Evolutionary conservation across 2,329 filamentous ascomycete genomes (phyloP).

Genomic region (Alternaria tenuissima): DNA sequence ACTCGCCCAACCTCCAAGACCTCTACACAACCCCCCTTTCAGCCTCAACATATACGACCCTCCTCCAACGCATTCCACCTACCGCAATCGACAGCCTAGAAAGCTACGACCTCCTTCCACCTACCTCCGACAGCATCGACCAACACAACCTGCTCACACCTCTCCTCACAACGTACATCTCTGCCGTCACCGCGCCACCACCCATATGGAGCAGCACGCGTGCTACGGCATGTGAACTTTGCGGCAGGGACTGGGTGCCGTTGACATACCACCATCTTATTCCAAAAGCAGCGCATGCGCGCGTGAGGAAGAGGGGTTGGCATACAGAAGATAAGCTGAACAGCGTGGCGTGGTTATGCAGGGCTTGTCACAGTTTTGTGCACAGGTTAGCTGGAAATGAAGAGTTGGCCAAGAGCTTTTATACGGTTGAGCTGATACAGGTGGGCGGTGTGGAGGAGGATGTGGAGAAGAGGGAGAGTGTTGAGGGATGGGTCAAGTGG

Average conservation of each 20-base stretch:
- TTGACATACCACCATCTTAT: slow-evolving; percentile 88
- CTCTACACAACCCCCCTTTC: slow-evolving; percentile 68
- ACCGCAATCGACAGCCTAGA: slow-evolving; percentile 71
- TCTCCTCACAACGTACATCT: slow-evolving; percentile 70
- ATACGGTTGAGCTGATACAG: slow-evolving; percentile 74
- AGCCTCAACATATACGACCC: slow-evolving; percentile 56
- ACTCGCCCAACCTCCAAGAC: slow-evolving; percentile 59
- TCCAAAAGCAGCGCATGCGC: slow-evolving; percentile 77
- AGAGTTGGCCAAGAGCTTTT: slow-evolving; percentile 76
- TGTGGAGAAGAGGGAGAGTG: slow-evolving; percentile 70
- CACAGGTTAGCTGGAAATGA: slow-evolving; percentile 79
- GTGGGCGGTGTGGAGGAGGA: slow-evolving; percentile 76
- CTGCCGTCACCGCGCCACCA: slow-evolving; percentile 65
- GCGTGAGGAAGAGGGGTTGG: slow-evolving; percentile 80
- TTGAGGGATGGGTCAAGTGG: slow-evolving; percentile 76
- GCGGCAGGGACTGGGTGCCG: slow-evolving; percentile 75
- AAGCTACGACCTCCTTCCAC: slow-evolving; percentile 70
- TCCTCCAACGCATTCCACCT: slow-evolving; percentile 64
- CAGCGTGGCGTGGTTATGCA: slow-evolving; percentile 85
- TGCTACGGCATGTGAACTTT: slow-evolving; percentile 73
- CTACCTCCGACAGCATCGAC: slow-evolving; percentile 49
- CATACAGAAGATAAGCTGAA: slow-evolving; percentile 77
- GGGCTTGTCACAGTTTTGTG: slow-evolving; percentile 84
- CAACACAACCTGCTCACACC: slow-evolving; percentile 67
- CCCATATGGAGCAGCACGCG: slow-evolving; percentile 69